These are phyloP conservation scores for Myriosclerotinia scirpicola DNA, from an alignment of 2,329 filamentous ascomycete species.

Conservation along the genomic window DNA sequence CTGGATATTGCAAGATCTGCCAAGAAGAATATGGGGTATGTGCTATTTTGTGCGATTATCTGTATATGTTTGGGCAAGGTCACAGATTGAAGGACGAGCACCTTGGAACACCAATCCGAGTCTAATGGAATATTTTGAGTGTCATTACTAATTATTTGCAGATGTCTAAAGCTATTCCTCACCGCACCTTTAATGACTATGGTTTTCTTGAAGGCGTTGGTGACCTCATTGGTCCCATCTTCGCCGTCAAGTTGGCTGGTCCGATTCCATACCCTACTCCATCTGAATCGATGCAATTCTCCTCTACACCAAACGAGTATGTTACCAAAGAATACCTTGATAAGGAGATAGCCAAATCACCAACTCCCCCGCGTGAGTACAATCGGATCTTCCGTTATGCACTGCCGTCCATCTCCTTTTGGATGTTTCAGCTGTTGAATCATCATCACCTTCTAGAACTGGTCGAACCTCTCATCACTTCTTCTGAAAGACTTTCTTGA, in stretches of 20 bases:
- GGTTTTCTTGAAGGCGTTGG: conserved; percentile 5
- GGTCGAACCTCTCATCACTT: not conserved
- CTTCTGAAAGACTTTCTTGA: not conserved
- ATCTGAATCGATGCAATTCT: not conserved
- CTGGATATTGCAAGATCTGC: conserved; percentile 25
- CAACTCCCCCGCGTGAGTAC: not conserved
- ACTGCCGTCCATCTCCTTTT: not conserved
- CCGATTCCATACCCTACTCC: conserved; percentile 9
- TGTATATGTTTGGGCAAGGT: not conserved
- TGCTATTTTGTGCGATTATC: not conserved
- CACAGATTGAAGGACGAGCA: not conserved
- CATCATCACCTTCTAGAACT: not conserved
- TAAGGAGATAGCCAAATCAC: not conserved
- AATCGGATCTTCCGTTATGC: not conserved
- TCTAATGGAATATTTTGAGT: not conserved
- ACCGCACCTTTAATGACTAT: conserved; percentile 17
- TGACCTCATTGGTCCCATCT: not conserved
- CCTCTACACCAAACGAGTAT: conserved; percentile 9
- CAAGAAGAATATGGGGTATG: conserved; percentile 20
- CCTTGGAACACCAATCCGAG: not conserved
- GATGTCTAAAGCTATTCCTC: conserved; percentile 18
- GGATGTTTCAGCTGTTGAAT: not conserved
- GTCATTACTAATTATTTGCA: not conserved
- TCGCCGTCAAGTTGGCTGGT: conserved; percentile 14
- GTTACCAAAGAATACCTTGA: conserved; percentile 5